Conservation (phyloP, 2,329 filamentous ascomycete species). For the Coniochaeta prunicola region DNA sequence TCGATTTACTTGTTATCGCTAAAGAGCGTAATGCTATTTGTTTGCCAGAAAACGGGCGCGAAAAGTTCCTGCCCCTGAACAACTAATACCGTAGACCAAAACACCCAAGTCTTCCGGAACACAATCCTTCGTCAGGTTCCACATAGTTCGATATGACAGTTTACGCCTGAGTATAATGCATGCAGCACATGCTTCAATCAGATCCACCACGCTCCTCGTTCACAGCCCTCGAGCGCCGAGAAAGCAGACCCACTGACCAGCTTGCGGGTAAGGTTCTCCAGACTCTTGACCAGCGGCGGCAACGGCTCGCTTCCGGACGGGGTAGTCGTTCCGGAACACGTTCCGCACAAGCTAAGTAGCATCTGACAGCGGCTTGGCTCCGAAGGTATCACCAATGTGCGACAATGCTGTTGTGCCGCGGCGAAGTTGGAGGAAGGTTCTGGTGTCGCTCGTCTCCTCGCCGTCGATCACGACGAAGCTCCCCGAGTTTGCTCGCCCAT, state of each 20-base stretch:
- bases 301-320: slow-evolving; percentile 17
- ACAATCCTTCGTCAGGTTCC: background rate
- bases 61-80: background rate
- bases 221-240: background rate
- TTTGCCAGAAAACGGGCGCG: background rate
- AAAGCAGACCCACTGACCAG: slow-evolving; percentile 13
- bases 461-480: slow-evolving; percentile 15
- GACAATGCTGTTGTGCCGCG: slow-evolving; percentile 14
- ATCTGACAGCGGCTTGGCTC: slow-evolving; percentile 14
- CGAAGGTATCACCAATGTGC: slow-evolving; percentile 1
- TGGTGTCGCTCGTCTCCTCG: slow-evolving; percentile 15
- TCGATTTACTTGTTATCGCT: too few species aligned
- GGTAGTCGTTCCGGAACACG: slow-evolving; percentile 18
- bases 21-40: too few species aligned
- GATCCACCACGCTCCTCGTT: background rate
- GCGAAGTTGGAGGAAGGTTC: slow-evolving; percentile 17
- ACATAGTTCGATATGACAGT: background rate
- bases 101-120: background rate
- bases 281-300: slow-evolving; percentile 21
- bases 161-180: too few species aligned
- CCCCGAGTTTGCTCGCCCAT: background rate
- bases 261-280: slow-evolving; percentile 16
- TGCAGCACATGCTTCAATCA: background rate
- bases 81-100: background rate
- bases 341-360: slow-evolving; percentile 14